phyloP scores from a whole-genome alignment of 768 basidiomycete genomes.

The Russula ochroleuca region DNA sequence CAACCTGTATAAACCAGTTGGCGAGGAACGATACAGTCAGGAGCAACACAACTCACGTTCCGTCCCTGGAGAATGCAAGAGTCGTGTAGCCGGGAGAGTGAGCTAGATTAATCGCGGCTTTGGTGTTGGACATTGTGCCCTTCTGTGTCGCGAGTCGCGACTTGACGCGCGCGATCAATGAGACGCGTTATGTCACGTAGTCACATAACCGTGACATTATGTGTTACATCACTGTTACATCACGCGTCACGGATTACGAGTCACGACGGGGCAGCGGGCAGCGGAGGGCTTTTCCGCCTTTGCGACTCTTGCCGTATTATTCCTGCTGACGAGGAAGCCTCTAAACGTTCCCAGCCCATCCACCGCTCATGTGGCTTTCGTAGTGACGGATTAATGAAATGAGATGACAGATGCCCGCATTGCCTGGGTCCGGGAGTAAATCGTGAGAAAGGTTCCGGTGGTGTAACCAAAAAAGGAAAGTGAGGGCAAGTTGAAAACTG shows the following conservation, averaged over 20 bases:
- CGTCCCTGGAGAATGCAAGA: conserved; percentile 26
- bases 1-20: conserved; percentile 10
- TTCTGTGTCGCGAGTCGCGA: background rate
- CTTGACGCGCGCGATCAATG: background rate
- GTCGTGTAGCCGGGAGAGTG: conserved; percentile 25
- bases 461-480: conserved; percentile 14
- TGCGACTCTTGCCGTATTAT: background rate
- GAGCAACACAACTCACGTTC: conserved; percentile 16
- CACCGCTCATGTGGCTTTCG: background rate
- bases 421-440: background rate
- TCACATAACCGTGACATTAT: background rate
- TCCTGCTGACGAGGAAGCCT: background rate
- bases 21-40: background rate
- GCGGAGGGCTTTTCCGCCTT: no score
- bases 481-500: conserved; percentile 12
- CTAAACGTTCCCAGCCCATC: background rate
- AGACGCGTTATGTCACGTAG: conserved; percentile 12
- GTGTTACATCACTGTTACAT: background rate
- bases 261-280: background rate
- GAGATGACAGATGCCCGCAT: background rate
- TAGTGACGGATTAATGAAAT: background rate
- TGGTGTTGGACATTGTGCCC: conserved; percentile 19
- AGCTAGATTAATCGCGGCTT: conserved; percentile 22
- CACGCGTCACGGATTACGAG: background rate
- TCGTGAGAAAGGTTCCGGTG: conserved; percentile 12